phyloP scores from a whole-genome alignment of 2,329 filamentous ascomycete genomes.

The Pseudogymnoascus sp. region DNA sequence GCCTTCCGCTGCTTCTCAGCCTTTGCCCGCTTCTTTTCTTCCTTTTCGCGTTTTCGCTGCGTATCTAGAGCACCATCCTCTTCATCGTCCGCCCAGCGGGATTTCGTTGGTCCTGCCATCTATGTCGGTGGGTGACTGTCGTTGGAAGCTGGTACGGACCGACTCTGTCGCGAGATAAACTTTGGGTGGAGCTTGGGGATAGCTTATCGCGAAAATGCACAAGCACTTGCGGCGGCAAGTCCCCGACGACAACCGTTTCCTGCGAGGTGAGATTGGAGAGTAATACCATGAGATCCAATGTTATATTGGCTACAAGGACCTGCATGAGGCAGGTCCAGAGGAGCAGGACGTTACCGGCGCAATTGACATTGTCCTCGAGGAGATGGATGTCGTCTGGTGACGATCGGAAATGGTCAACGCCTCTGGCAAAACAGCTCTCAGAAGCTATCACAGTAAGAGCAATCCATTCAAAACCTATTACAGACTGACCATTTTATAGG shows the following conservation, averaged over 20 bases:
- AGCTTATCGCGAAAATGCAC: constrained; percentile 4
- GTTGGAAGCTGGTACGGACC: neutral
- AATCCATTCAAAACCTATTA: neutral
- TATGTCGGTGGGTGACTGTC: neutral
- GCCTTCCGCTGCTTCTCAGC: constrained; percentile 70
- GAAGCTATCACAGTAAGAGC: constrained; percentile 72
- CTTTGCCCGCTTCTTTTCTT: constrained; percentile 80
- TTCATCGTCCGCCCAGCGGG: constrained; percentile 82
- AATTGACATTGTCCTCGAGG: constrained; percentile 21
- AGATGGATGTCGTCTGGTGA: constrained; percentile 26
- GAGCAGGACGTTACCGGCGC: constrained; percentile 16
- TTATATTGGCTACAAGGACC: constrained; percentile 22
- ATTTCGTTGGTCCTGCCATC: constrained; percentile 35
- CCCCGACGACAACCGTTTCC: neutral
- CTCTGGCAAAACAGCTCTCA: constrained; percentile 77
- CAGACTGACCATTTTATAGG: constrained; percentile 42
- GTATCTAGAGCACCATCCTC: constrained; percentile 72
- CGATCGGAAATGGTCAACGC: constrained; percentile 71
- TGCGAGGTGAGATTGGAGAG: neutral
- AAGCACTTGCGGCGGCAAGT: neutral
- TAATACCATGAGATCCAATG: constrained; percentile 26
- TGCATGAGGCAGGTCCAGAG: constrained; percentile 21
- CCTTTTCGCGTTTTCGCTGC: constrained; percentile 72
- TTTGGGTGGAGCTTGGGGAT: neutral
- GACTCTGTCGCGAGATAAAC: constrained; percentile 1